These are phyloP conservation scores for Limnomonas spitsbergensis DNA, from an alignment of 139 green algal genomes.

Conservation along the genomic window DNA sequence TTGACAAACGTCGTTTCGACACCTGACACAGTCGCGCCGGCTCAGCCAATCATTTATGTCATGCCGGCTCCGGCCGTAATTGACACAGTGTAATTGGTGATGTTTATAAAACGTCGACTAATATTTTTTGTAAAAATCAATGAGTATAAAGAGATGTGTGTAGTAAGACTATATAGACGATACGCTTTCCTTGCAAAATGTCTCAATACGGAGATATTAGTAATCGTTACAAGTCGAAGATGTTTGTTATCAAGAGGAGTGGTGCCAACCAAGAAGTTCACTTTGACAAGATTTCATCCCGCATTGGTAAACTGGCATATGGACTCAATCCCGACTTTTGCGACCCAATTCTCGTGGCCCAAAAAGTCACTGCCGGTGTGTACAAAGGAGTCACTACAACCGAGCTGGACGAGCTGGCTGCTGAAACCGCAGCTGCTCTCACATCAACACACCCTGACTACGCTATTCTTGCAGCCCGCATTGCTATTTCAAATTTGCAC, in stretches of 20 bases:
- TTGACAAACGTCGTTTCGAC: too few relatives aligned
- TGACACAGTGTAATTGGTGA: too few relatives aligned
- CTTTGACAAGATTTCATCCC: conserved; percentile 99
- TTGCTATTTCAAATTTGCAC: conserved; percentile 99
- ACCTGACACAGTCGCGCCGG: too few relatives aligned
- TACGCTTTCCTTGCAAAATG: too few relatives aligned
- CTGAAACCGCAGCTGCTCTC: conserved; percentile 95
- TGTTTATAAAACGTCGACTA: too few relatives aligned
- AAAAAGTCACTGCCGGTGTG: conserved; percentile 93
- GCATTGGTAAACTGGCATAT: conserved; percentile 95
- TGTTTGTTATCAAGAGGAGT: conserved; percentile 94
- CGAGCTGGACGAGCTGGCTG: conserved; percentile 96
- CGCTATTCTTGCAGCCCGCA: conserved; percentile 90
- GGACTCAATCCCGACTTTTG: conserved; percentile 93
- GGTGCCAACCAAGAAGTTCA: conserved; percentile 82
- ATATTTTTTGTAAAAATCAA: too few relatives aligned
- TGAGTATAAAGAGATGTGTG: too few relatives aligned
- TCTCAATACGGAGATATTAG: conserved; percentile 43
- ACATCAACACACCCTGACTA: conserved; percentile 98
- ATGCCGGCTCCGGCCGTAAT: too few relatives aligned
- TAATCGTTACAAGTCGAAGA: conserved; percentile 32
- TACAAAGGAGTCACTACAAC: conserved; percentile 95
- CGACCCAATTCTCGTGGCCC: conserved; percentile 92
- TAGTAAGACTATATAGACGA: too few relatives aligned
- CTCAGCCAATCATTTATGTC: too few relatives aligned